Evolutionary conservation across 768 basidiomycete species (phyloP).

Genomic region (Rhizopogon vesiculosus): DNA sequence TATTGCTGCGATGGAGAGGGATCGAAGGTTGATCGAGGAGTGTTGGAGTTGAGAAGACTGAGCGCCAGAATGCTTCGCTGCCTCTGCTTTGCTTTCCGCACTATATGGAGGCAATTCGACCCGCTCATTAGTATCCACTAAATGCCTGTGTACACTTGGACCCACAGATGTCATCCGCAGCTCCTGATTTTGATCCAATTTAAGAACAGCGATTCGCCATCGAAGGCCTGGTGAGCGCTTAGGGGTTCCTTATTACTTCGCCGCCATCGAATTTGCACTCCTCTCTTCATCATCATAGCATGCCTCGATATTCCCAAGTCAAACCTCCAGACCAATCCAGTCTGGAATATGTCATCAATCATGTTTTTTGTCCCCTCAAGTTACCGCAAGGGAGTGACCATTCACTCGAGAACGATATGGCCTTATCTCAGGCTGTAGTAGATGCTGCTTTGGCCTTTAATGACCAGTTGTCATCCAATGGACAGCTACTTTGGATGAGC

Average conservation of each 20-base stretch:
- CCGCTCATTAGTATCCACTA: too few species aligned
- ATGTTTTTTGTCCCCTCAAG: conserved; percentile 39
- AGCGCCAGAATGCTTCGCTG: not conserved
- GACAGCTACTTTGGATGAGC: conserved; percentile 22
- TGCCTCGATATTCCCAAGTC: not conserved
- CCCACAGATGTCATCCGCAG: too few species aligned
- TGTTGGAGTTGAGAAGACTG: conserved; percentile 61
- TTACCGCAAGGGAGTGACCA: conserved; percentile 35
- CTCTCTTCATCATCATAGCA: not conserved
- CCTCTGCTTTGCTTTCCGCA: too few species aligned
- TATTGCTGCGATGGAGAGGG: conserved; percentile 47
- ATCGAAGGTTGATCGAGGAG: conserved; percentile 74
- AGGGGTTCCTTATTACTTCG: not conserved
- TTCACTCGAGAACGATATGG: conserved; percentile 15
- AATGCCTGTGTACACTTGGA: too few species aligned
- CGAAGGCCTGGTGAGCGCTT: not conserved
- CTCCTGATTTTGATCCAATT: too few species aligned
- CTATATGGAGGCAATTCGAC: not conserved
- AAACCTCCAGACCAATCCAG: not conserved
- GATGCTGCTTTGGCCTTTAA: conserved; percentile 16
- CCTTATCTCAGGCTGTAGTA: conserved; percentile 18
- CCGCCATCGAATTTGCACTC: not conserved
- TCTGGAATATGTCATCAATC: conserved; percentile 31
- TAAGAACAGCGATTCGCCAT: too few species aligned
- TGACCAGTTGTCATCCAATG: not conserved